Evolutionary conservation across 768 basidiomycete species (phyloP), one percentile per base, ranked within the genome.

Genomic region (Panaeolus cyanescens): DNA sequence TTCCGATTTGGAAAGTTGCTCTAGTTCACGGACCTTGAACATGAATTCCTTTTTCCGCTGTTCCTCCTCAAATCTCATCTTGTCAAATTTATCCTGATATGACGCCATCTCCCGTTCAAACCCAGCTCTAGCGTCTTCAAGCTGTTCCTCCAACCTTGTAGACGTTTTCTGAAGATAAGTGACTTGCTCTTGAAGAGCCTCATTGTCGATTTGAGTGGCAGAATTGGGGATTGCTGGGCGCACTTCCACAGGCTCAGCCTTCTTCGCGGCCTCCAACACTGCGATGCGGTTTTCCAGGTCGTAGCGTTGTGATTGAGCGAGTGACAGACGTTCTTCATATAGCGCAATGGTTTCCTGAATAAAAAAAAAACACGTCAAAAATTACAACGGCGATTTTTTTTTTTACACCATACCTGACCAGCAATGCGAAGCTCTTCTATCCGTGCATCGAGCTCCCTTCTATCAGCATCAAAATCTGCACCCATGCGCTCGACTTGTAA

Each of bases 131-230:
- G 83, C 79, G 67, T 97, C 95, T 65, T 95, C 94, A 15, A 98
- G 81, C 64, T 86, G 79, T 68, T 96, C 96, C 69, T 99, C 95
- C 68, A 96, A 79, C 36, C 77, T 78, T 2, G 81, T 73, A 30
- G 96, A 82, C 72, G 90, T 91, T 69, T 84, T 86, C 70, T 93
- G 90, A 32, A 96, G 79, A 74, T 99, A 93, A 37, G 86, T 84
- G n/a, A 94, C 83, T 72, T 99, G 96, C 30, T 96, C 95, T 15
- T 84, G 87, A 12, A 98, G 84, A 13, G 86, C 89, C 72, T 99
- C 95, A 68, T 98, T 98, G 74, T 99, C 96, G 64, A 99, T 99
- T 69, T 94, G 87, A 2, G 88, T 84, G 0, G 95, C 96, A 8
- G 93, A 88, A 4, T 85, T 75, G 5, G 30, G 10, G 4, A 84